A percentile compares a stretch with the other conserved stretches of the same genome.
Conservation (phyloP, 73 alveolate species). For the Loxodes magnus region DNA sequence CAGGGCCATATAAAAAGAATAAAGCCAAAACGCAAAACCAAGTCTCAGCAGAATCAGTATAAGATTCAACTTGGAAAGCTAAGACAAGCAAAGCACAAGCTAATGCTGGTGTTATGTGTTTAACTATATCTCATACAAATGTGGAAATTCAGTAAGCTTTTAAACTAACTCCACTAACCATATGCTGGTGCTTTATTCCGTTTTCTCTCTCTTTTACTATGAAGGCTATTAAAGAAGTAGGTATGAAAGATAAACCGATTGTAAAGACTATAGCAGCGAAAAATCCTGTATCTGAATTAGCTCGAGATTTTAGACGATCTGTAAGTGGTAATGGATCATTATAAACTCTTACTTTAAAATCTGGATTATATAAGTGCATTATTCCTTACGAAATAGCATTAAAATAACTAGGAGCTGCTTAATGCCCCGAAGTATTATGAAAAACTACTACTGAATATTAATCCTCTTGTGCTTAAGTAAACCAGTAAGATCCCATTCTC, state of each 20-base stretch:
- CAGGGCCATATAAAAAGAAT: constrained; percentile 63
- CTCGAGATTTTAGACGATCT: background rate
- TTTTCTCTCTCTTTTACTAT: constrained; percentile 88
- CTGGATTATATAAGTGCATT: background rate
- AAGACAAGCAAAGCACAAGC: constrained; percentile 15
- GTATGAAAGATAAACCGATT: constrained; percentile 87
- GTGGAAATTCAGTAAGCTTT: constrained; percentile 77
- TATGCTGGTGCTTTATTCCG: constrained; percentile 82
- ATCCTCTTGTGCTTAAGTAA: constrained; percentile 14
- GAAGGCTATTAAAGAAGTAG: constrained; percentile 72
- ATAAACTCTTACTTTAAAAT: background rate
- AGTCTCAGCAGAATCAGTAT: constrained; percentile 20
- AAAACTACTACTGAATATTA: constrained; percentile 1
- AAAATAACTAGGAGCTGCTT: background rate
- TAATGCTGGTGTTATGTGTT: constrained; percentile 49
- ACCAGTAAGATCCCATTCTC: constrained; percentile 27
- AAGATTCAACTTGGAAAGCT: constrained; percentile 10
- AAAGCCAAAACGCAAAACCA: constrained; percentile 47
- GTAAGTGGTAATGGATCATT: constrained; percentile 9
- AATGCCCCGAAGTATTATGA: background rate
- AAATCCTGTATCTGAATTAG: constrained; percentile 21
- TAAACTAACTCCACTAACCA: constrained; percentile 73
- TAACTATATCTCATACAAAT: constrained; percentile 51
- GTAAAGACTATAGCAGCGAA: constrained; percentile 54
- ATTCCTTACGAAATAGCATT: background rate